Percentiles rank a stretch among this genome's conserved stretches.
Conservation (phyloP, 495 filamentous ascomycete species). For the Podospora australis region DNA sequence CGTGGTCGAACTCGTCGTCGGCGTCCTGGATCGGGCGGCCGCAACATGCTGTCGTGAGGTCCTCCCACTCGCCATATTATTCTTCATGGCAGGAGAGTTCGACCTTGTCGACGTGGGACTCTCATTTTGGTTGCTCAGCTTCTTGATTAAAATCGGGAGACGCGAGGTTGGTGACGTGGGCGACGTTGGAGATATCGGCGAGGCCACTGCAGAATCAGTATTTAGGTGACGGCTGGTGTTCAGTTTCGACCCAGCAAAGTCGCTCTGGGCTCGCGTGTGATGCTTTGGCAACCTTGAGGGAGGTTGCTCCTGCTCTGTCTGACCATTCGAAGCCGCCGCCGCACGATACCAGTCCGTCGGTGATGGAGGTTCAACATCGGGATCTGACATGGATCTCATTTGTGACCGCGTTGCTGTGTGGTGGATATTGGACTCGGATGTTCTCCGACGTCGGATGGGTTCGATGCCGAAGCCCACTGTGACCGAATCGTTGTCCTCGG, state of each 20-base stretch:
- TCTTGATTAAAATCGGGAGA: slow-evolving; percentile 38
- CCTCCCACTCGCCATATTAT: slow-evolving; percentile 32
- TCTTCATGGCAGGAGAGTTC: slow-evolving; percentile 42
- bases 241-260: slow-evolving; percentile 36
- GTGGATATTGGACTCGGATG: slow-evolving; percentile 42
- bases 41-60: slow-evolving; percentile 28
- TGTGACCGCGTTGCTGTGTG: slow-evolving; percentile 27
- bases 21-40: slow-evolving; percentile 27
- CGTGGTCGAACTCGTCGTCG: slow-evolving; percentile 27
- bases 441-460: slow-evolving; percentile 30
- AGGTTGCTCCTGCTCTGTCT: too few species aligned
- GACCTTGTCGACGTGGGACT: slow-evolving; percentile 45
- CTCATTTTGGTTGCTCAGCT: slow-evolving; percentile 30
- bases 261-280: slow-evolving; percentile 45
- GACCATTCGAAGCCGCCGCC: too few species aligned
- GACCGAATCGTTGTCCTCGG: slow-evolving; percentile 32
- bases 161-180: slow-evolving; percentile 33
- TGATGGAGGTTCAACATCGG: slow-evolving; percentile 44
- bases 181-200: slow-evolving; percentile 24
- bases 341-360: slow-evolving; percentile 50
- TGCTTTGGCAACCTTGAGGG: slow-evolving; percentile 27
- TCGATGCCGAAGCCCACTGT: slow-evolving; percentile 47
- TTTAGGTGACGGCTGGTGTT: slow-evolving; percentile 19
- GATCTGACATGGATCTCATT: slow-evolving; percentile 38
- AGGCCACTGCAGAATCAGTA: slow-evolving; percentile 12